Base-by-base conservation (phyloP, 2,329 filamentous ascomycete species). In the Penicillium sp. region DNA sequence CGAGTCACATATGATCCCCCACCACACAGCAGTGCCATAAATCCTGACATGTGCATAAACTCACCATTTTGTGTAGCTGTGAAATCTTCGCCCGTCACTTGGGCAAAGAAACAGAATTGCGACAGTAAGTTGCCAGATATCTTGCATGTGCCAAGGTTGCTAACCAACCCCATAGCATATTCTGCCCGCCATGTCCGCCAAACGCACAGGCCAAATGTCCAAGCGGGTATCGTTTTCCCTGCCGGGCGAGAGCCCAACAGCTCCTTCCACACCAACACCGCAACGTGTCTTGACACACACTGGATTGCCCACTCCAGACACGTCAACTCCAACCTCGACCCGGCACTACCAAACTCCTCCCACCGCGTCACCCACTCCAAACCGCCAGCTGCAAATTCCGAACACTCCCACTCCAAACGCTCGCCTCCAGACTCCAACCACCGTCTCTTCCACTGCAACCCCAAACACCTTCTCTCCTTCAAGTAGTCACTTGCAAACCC, bases 1-100 rank as follows among this genome's bases (percentile, higher is more conserved):
- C 9, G 26, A 26, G 26, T 26, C 26, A 10, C 15, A 38, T 33
- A 43, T 41, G 34, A 24, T 43, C n/a, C 7, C 13, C 13, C 15
- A 12, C 43, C 15, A 41, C 26, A 26, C 21, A 38, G 22, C 13
- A 21, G 12, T 13, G 6, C 3, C 34, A 38, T 26, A 5, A n/a
- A 33, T 13, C 13, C 13, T 28, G 10, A 8, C 17, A 39, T 12
- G 4, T 21, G 17, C 2, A 15, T 19, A 38, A 45, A 60, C 63
- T 62, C 38, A 67, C 65, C 65, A 67, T 67, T 43, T 63, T 64
- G 57, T 56, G 48, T 32, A 29, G 31, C 19, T 34, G 31, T 45
- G 40, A 42, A 43, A 42, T 37, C 39, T 41, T 48, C 54, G 31
- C 40, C 39, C 44, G 33, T 47, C n/a, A 28, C 35, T 17, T 22